A percentile compares a stretch with the other conserved stretches of the same genome.
Conservation (phyloP, 805 yeast genomes). For the Yarrowia sp. region DNA sequence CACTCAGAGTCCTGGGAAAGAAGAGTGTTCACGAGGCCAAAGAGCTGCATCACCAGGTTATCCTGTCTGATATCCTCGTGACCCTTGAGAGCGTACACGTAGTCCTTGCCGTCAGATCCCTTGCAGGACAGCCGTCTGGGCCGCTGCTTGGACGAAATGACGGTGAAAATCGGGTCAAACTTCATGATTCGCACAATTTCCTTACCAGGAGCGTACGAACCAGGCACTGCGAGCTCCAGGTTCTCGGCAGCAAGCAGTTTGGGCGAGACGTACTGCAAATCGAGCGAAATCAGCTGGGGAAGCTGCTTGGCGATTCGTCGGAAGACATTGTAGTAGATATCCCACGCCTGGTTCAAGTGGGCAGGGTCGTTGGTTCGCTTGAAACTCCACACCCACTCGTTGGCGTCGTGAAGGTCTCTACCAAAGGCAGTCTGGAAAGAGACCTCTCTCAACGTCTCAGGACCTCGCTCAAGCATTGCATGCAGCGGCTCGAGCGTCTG, state of each 20-base stretch:
- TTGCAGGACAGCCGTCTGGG: constrained; percentile 82
- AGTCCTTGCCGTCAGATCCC: constrained; percentile 93
- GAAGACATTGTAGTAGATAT: constrained; percentile 91
- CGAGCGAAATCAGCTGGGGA: constrained; percentile 84
- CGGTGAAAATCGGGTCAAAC: constrained; percentile 84
- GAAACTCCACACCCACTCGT: constrained; percentile 89
- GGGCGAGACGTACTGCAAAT: constrained; percentile 93
- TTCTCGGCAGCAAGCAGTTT: constrained; percentile 78
- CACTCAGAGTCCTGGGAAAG: constrained; percentile 91
- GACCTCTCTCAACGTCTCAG: constrained; percentile 90
- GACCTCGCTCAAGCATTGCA: constrained; percentile 78
- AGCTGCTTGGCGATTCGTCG: constrained; percentile 87
- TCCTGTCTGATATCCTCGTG: constrained; percentile 99
- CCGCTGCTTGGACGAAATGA: constrained; percentile 93
- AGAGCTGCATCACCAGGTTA: constrained; percentile 95
- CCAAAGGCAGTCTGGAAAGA: constrained; percentile 95
- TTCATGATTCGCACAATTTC: constrained; percentile 73
- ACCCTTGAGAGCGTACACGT: constrained; percentile 84
- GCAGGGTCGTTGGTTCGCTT: constrained; percentile 84
- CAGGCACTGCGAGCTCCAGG: constrained; percentile 89
- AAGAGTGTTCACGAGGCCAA: constrained; percentile 92
- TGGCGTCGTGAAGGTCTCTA: constrained; percentile 88
- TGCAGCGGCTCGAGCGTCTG: constrained; percentile 89
- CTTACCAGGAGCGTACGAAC: constrained; percentile 86
- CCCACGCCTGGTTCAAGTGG: constrained; percentile 97